These are phyloP conservation scores for Hagleromyces aurorensis DNA, from an alignment of 805 yeast genomes.

Conservation along the genomic window DNA sequence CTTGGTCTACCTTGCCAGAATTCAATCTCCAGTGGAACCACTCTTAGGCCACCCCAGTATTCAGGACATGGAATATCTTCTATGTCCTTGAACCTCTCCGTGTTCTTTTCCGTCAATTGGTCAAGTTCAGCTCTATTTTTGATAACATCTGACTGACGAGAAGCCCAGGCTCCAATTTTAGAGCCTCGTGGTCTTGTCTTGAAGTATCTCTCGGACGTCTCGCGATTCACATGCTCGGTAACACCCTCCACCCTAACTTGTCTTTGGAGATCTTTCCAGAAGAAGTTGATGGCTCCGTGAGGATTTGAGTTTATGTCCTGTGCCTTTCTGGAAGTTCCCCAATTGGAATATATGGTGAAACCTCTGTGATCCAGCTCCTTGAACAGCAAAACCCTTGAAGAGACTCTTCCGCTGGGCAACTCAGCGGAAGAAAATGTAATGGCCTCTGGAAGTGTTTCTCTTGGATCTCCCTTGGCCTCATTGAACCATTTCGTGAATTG, in stretches of 20 bases:
- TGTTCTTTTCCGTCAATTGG: constrained; percentile 37
- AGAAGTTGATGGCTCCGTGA: constrained; percentile 76
- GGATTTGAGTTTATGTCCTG: constrained; percentile 64
- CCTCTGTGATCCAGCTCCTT: constrained; percentile 86
- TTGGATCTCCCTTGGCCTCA: constrained; percentile 50
- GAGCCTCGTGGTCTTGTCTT: constrained; percentile 88
- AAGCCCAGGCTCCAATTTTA: constrained; percentile 93
- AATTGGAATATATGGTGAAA: constrained; percentile 82
- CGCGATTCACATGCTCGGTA: constrained; percentile 64
- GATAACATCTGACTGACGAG: constrained; percentile 72
- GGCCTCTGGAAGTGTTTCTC: constrained; percentile 70
- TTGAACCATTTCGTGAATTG: constrained; percentile 84
- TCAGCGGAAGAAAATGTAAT: constrained; percentile 83
- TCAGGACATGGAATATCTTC: constrained; percentile 83
- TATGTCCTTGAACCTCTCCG: constrained; percentile 48
- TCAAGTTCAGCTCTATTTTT: constrained; percentile 57
- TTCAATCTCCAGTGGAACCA: constrained; percentile 84
- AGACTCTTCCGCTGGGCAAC: constrained; percentile 84
- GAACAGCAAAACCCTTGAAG: constrained; percentile 75
- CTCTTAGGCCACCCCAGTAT: constrained; percentile 90
- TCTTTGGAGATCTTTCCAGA: constrained; percentile 86
- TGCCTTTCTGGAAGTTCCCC: constrained; percentile 81
- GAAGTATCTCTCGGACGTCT: constrained; percentile 71
- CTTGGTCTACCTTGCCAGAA: constrained; percentile 96
- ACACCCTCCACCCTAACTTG: constrained; percentile 90